phyloP scores from a whole-genome alignment of 371 early-diverging fungal species.

The Actinomortierella ambigua region DNA sequence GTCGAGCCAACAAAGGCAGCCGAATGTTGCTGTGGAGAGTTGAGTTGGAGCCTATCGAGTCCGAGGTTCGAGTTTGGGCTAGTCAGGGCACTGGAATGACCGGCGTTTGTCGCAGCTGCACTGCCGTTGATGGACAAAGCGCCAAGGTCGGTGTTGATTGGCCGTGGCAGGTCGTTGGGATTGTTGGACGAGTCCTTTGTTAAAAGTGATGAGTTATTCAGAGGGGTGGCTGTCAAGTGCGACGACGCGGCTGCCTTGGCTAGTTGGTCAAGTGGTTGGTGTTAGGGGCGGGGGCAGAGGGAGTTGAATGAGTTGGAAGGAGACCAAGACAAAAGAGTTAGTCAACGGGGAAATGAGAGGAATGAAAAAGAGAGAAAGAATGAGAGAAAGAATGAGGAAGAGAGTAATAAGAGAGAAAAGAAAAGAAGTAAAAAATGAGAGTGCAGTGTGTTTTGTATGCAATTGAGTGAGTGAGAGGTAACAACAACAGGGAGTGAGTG shows the following conservation, averaged over 20 bases:
- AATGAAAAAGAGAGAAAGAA: conserved; percentile 4
- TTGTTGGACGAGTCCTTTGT: too few species aligned
- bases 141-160: too few species aligned
- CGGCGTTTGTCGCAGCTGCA: background rate
- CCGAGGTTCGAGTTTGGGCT: conserved; percentile 1
- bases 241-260: background rate
- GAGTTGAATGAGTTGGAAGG: background rate
- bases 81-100: background rate
- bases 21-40: conserved; percentile 13
- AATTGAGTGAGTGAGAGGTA: too few species aligned
- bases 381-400: conserved; percentile 2
- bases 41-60: conserved; percentile 8
- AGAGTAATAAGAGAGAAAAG: background rate
- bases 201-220: background rate
- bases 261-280: background rate
- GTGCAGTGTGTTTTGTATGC: too few species aligned
- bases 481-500: too few species aligned
- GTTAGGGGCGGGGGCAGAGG: background rate
- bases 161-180: too few species aligned
- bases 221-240: background rate
- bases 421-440: background rate
- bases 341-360: background rate
- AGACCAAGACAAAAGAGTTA: background rate
- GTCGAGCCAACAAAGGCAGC: background rate
- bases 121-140: too few species aligned